Evolutionary conservation across 345 rosid species (phyloP), one percentile per base, ranked within the genome.

Genomic region (Salix udensis): DNA sequence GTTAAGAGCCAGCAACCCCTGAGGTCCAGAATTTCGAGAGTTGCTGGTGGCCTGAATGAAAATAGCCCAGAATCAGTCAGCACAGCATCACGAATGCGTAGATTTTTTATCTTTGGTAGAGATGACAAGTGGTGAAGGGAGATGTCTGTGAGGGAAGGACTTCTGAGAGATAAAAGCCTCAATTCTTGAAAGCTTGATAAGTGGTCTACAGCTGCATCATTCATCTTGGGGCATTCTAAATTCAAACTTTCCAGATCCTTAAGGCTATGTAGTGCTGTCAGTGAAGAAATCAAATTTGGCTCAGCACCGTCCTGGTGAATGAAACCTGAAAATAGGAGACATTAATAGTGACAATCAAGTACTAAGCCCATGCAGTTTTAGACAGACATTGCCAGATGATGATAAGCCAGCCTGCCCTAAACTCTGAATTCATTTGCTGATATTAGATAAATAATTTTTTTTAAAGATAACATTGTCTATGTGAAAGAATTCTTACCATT

Each of bases 1-100:
- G 88, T 87, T 78, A 95, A 81, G 55, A 96, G 97, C 99, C 99
- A 96, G 81, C 97, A 93, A 37, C 97, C 98, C 79, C 83, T 89
- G 75, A 95, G 86, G 82, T 95, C 91, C 40, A 95, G 88, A 67
- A 77, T 62, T 76, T 86, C 85, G 19, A 95, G 84, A 64, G 82
- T 67, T 50, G 79, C 34, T 0, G 90, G 93, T 40, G 97, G 91
- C 31, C 77, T 88, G 83, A 90, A 93, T 19, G 83, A 81, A 18
- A 79, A 87, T 44, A 96, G 88, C 53, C 96, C 98, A 2, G 16
- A 16, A 74, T 81, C 75, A 46, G 99, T 96, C 82, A 96, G 69
- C 37, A 96, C 92, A 14, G 93, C 94, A 78, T 91, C 93, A 19
- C 81, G 77, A 60, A 96, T 72, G 18, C 80, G 71, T 10, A 96